Evolutionary conservation across 2,329 filamentous ascomycete genomes (phyloP).

Genomic region (Neurospora sp.): DNA sequence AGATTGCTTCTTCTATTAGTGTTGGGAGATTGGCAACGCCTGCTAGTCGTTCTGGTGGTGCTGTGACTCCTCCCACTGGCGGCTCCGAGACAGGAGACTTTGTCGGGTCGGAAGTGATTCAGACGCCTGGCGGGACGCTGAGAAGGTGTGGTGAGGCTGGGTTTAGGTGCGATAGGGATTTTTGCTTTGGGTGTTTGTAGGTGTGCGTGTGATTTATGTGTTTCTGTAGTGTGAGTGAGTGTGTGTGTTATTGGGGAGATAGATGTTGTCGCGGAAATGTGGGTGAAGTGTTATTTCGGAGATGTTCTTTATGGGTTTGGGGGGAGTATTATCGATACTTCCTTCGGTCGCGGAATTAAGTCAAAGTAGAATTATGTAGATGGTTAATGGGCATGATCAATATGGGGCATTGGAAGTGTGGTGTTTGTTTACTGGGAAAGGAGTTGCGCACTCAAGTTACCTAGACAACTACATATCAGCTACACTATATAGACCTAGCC

Average conservation of each 20-base stretch:
- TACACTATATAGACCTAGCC: not conserved
- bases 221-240: not conserved
- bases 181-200: slow-evolving; percentile 48
- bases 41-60: not conserved
- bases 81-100: not conserved
- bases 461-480: not conserved
- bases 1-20: not conserved
- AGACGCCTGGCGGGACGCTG: slow-evolving; percentile 40
- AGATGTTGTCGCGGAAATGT: not conserved
- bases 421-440: not conserved
- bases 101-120: slow-evolving; percentile 20
- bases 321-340: not conserved
- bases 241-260: not conserved
- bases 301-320: not conserved
- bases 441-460: not conserved
- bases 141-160: slow-evolving; percentile 45
- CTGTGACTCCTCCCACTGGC: slow-evolving; percentile 1
- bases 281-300: not conserved
- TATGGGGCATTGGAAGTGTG: not conserved
- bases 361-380: not conserved
- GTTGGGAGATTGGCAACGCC: not conserved
- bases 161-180: slow-evolving; percentile 45
- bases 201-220: not conserved
- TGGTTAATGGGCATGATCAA: not conserved
- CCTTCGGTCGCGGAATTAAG: not conserved